A percentile compares a stretch with the other conserved stretches of the same genome.
Evolutionary conservation across 371 early-diverging fungal species (phyloP).

Genomic region (Mucor circinelloides): DNA sequence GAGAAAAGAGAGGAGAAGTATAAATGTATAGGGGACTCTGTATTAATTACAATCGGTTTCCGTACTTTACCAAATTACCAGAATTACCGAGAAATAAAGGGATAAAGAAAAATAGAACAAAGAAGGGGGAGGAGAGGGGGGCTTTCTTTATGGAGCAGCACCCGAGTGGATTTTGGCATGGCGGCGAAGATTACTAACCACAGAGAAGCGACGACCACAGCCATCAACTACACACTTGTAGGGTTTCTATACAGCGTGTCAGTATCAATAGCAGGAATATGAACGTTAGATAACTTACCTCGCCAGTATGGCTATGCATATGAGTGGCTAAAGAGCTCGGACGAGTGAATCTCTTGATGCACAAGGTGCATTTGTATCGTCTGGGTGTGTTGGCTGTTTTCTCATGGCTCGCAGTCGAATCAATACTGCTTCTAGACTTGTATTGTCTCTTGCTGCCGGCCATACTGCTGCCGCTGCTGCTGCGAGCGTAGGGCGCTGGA

Average conservation of each 20-base stretch:
- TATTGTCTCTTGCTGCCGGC: conserved; percentile 1
- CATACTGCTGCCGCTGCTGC: background rate
- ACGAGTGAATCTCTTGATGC: conserved; percentile 31
- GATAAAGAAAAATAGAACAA: background rate
- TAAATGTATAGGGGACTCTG: background rate
- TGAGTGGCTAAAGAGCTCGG: conserved; percentile 37
- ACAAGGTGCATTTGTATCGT: conserved; percentile 34
- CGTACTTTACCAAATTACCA: conserved; percentile 12
- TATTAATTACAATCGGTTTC: conserved; percentile 16
- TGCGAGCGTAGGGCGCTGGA: background rate
- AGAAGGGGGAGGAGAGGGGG: background rate
- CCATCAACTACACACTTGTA: conserved; percentile 30
- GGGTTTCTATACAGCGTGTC: conserved; percentile 25
- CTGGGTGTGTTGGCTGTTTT: conserved; percentile 15
- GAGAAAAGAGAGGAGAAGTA: background rate
- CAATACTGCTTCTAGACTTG: background rate
- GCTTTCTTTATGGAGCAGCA: conserved; percentile 2
- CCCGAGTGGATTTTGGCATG: conserved; percentile 36
- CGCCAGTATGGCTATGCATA: conserved; percentile 39
- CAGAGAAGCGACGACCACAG: conserved; percentile 37
- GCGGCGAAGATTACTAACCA: conserved; percentile 33
- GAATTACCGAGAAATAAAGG: conserved; percentile 2
- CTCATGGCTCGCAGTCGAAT: background rate
- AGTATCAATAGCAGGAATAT: too few species aligned
- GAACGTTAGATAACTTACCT: conserved; percentile 11